Conservation (phyloP, 1,284 basidiomycete genomes). For the Peniophora sp. region DNA sequence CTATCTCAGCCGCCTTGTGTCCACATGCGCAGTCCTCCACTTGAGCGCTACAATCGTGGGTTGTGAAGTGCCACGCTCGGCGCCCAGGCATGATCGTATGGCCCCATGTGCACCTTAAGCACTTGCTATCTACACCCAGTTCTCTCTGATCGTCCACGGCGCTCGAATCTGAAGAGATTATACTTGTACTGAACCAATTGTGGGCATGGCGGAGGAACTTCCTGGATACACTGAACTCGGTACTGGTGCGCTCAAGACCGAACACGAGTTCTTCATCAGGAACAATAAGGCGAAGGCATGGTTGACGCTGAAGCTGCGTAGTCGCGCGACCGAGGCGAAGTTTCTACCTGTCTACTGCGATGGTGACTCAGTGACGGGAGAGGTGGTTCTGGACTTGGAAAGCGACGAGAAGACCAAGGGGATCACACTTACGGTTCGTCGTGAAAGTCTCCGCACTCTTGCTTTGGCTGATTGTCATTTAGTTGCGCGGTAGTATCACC, state of each 20-base stretch:
- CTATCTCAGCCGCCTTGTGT: too few species aligned
- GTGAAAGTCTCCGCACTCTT: background rate
- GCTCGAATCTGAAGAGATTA: too few species aligned
- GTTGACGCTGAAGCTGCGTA: slow-evolving; percentile 21
- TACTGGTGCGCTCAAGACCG: slow-evolving; percentile 7
- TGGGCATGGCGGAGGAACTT: too few species aligned
- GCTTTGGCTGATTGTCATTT: background rate
- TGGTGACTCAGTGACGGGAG: slow-evolving; percentile 21
- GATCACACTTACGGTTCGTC: slow-evolving; percentile 21
- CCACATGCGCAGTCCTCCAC: too few species aligned
- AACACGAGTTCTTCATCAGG: slow-evolving; percentile 30
- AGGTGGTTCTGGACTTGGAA: slow-evolving; percentile 20
- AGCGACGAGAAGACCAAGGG: slow-evolving; percentile 21
- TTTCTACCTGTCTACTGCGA: slow-evolving; percentile 22
- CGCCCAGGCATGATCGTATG: too few species aligned
- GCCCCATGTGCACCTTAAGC: too few species aligned
- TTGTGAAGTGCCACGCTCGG: too few species aligned
- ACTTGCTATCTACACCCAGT: too few species aligned
- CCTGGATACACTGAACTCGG: too few species aligned
- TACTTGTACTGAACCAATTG: too few species aligned
- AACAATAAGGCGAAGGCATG: slow-evolving; percentile 27
- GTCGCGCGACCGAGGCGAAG: slow-evolving; percentile 18
- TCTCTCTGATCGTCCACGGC: too few species aligned
- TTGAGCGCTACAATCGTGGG: too few species aligned
- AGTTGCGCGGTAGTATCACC: slow-evolving; percentile 23